Conservation (phyloP, 768 basidiomycete species). For the Rubroboletus satanas region DNA sequence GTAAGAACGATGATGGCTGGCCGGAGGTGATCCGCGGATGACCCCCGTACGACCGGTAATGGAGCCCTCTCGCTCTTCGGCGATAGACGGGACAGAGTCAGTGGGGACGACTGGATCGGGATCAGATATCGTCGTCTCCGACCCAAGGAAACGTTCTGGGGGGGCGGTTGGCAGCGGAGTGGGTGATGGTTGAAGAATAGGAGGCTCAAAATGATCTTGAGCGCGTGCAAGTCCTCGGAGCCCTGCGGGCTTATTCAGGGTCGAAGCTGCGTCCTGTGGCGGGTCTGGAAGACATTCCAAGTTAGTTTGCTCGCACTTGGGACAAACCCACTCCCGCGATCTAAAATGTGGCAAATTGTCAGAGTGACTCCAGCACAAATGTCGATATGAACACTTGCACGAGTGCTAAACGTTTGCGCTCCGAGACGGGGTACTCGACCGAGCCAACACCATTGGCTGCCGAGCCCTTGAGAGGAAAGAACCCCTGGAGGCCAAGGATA, state of each 20-base stretch:
- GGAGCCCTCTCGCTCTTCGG: conserved; percentile 9
- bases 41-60: conserved; percentile 8
- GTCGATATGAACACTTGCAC: conserved; percentile 48
- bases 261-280: conserved; percentile 14
- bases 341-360: conserved; percentile 36
- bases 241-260: conserved; percentile 12
- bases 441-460: conserved; percentile 86
- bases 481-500: conserved; percentile 84
- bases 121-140: conserved; percentile 11
- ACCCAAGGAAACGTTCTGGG: conserved; percentile 17
- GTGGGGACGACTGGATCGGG: conserved; percentile 17
- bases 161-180: conserved; percentile 14
- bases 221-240: conserved; percentile 24
- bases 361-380: conserved; percentile 4
- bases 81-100: conserved; percentile 8
- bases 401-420: conserved; percentile 73
- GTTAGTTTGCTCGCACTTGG: conserved; percentile 67
- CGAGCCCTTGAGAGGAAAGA: conserved; percentile 86
- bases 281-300: conserved; percentile 70
- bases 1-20: conserved; percentile 18
- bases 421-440: conserved; percentile 68
- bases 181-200: conserved; percentile 15
- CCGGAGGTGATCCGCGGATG: conserved; percentile 16
- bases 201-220: conserved; percentile 13
- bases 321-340: conserved; percentile 78